These are phyloP conservation scores for Serendipita indica DNA, from an alignment of 768 basidiomycete species.

Conservation along the genomic window DNA sequence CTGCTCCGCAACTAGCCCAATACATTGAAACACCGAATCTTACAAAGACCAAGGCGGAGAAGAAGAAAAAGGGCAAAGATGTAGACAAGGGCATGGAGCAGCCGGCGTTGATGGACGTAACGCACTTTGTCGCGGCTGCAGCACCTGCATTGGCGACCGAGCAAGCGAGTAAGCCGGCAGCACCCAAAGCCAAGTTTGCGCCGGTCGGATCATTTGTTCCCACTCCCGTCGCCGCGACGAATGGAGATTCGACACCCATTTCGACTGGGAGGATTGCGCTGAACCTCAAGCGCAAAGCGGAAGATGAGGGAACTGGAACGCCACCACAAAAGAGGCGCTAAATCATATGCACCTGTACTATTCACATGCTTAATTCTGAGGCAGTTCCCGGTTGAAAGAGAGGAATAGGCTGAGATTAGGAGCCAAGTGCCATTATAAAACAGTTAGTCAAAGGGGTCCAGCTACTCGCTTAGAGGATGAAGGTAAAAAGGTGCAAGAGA, in stretches of 20 bases:
- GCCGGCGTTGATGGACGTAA: conserved; percentile 32
- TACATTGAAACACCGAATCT: conserved; percentile 70
- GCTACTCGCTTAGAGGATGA: neutral
- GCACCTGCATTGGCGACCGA: conserved; percentile 28
- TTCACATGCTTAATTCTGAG: neutral
- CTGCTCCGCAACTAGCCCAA: conserved; percentile 72
- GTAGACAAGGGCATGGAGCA: conserved; percentile 30
- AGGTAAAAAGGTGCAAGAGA: neutral
- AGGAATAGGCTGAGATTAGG: neutral
- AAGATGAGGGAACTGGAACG: conserved; percentile 47
- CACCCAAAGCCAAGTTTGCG: conserved; percentile 45
- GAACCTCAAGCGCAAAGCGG: conserved; percentile 72
- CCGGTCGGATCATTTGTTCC: conserved; percentile 30
- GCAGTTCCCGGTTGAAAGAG: neutral
- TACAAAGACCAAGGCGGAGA: conserved; percentile 72
- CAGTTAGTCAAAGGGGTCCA: neutral
- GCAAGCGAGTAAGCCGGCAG: conserved; percentile 23
- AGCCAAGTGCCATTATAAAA: neutral
- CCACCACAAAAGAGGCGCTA: conserved; percentile 48
- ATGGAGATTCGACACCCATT: neutral
- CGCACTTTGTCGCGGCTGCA: conserved; percentile 58
- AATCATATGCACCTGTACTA: neutral
- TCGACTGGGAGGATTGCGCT: conserved; percentile 19
- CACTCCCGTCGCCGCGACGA: neutral
- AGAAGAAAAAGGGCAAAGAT: conserved; percentile 69